Base-by-base conservation (phyloP, 169 alveolate species). In the Eimeria sp. region DNA sequence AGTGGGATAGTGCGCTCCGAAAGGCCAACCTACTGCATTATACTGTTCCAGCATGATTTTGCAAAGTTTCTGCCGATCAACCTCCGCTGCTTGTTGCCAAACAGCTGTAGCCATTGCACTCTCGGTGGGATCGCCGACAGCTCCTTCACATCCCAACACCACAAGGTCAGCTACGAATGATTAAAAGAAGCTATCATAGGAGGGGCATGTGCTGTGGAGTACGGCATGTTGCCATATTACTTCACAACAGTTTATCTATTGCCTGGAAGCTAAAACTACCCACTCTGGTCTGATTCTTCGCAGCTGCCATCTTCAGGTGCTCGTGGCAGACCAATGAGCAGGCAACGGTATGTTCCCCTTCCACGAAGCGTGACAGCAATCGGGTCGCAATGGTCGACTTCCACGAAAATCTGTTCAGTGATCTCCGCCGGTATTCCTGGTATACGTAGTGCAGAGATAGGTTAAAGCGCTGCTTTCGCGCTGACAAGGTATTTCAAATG, bases 301-400 rank as follows among this genome's bases (percentile, higher is more conserved):
- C 74, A 76, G 10, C 27, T 9, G 58, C 83, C 68, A 23, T 54
- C 68, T 20, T 95, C 96, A 60, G 98, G 98, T 25, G 96, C 40
- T 90, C 99, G 97, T 60, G 99, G 99, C 83, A 98, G 96, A n/a
- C 97, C 93, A 40, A 98, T 95, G 40, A 98, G 96, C 56, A 98
- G 94, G 13, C 99, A 98, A 4, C 99, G 99, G 95, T 98, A 99
- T 58, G 97, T 97, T 46, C 99, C 99, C 33, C 94, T 96, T 13
- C 99, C 99, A 90, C 97, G 97, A 52, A 99, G 97, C 46, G 97
- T 97, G 89, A 99, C 96, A 66, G 97, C 97, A 85, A 98, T 97
- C 6, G 99, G 99, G 95, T 98, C 99, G 96, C 98, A 98, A 97
- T 98, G 99, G 25, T 99, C 99, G 43, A 98, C 97, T 95, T 98